Base-by-base conservation (phyloP, 2,329 filamentous ascomycete species). In the Cytospora paraplurivora region DNA sequence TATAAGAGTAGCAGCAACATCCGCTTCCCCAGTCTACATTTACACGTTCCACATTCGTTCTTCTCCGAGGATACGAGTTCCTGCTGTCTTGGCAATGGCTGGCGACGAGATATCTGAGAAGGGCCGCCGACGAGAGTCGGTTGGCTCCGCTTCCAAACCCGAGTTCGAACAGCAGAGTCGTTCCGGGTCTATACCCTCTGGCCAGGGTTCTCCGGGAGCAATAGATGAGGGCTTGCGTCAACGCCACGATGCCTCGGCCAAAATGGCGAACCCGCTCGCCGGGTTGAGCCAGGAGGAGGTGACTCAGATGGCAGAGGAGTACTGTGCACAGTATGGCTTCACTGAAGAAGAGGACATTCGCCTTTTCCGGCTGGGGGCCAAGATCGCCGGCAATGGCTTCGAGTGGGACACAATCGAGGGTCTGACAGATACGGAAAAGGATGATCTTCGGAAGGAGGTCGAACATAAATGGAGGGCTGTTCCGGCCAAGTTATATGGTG, bases 391-490 rank as follows among this genome's bases (percentile, higher is more conserved):
- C 17, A 77, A 82, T 51, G 76, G 82, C 50, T 79, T 80, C 59
- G 77, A 77, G 60, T 84, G 82, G 70, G 79, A 80, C 19, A 75
- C 76, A 19, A 72, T 87, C 51, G 73, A 79, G 13, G 83, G 81
- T 7, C 76, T 91, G 56, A 86, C 80, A 0, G 77, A 80, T 0
- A 79, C 83, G 12, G 89, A 93, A 71, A 80, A 79, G 49, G 75
- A 79, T 2, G 77, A 84, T 6, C 75, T 92, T 47, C 77, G 82
- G 12, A 79, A 82, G 19, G 89, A 93, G 71, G 80, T 83, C 49
- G 83, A 82, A 1, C 81, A 90, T 70, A 87, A 85, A 66, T 92
- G 89, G 89, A 65, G 57, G 60, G 83, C 82, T 7, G 89, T 92
- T 69, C 88, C 89, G 0, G 78, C 73, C 67, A 82, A 84, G 72